Conservation (phyloP, 768 basidiomycete species). For the Kondoa subrosea region DNA sequence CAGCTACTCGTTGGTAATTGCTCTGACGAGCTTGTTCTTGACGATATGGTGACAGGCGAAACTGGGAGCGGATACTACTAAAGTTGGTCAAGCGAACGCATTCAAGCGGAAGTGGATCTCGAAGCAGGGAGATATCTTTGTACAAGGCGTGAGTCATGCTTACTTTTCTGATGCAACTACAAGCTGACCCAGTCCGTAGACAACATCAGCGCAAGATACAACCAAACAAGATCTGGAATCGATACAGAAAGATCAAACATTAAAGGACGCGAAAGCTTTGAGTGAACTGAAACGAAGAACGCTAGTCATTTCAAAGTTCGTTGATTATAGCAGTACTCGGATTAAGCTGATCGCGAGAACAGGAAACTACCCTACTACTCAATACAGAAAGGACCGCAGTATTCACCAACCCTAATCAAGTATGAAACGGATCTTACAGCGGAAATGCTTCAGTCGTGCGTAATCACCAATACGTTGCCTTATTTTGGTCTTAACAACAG, state of each 20-base stretch:
- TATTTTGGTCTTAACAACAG: background rate
- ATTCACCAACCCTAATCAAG: slow-evolving; percentile 79
- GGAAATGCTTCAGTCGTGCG: slow-evolving; percentile 84
- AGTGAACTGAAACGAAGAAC: slow-evolving; percentile 17
- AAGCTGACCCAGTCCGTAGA: background rate
- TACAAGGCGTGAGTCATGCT: slow-evolving; percentile 49
- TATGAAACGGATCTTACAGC: slow-evolving; percentile 90
- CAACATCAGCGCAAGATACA: slow-evolving; percentile 13
- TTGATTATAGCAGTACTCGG: background rate
- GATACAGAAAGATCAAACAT: slow-evolving; percentile 1
- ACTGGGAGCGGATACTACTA: slow-evolving; percentile 74
- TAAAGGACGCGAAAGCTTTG: slow-evolving; percentile 14
- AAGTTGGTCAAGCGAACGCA: slow-evolving; percentile 83
- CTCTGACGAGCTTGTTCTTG: background rate
- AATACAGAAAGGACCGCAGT: slow-evolving; percentile 63
- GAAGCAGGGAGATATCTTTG: slow-evolving; percentile 69
- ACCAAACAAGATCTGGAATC: slow-evolving; percentile 9
- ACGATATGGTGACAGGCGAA: slow-evolving; percentile 23
- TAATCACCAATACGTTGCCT: slow-evolving; percentile 18
- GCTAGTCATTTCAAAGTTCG: slow-evolving; percentile 10
- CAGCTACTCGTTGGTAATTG: background rate
- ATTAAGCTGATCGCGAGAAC: slow-evolving; percentile 8
- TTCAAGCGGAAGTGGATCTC: slow-evolving; percentile 96
- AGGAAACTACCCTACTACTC: slow-evolving; percentile 95
- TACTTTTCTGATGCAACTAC: background rate